Evolutionary conservation across 345 rosid genomes (phyloP).

Genomic region (Excoecaria agallocha): DNA sequence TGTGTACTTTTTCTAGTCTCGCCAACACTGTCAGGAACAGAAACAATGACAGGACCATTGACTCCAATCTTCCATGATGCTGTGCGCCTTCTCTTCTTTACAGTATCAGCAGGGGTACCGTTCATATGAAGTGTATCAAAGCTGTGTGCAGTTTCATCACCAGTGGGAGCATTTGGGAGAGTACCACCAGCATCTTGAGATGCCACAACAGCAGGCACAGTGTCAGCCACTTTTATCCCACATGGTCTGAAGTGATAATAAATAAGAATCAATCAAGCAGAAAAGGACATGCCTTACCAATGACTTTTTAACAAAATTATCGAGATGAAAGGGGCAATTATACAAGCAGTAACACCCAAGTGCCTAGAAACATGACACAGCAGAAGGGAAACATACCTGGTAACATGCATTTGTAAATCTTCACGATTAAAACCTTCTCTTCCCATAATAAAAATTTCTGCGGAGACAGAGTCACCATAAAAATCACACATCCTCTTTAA

Average conservation of each 20-base stretch:
- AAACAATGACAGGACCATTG: constrained; percentile 37
- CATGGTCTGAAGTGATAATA: constrained; percentile 39
- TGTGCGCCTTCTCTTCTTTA: constrained; percentile 75
- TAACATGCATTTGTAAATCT: constrained; percentile 23
- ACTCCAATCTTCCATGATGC: constrained; percentile 40
- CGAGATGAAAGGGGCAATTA: constrained; percentile 3
- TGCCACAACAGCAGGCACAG: constrained; percentile 27
- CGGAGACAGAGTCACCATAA: constrained; percentile 64
- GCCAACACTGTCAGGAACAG: constrained; percentile 28
- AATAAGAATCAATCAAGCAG: constrained; percentile 1
- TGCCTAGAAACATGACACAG: constrained; percentile 8
- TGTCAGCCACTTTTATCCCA: constrained; percentile 45
- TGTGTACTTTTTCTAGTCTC: constrained; percentile 37
- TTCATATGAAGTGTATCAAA: constrained; percentile 38
- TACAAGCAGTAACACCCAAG: constrained; percentile 3
- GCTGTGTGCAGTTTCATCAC: constrained; percentile 18
- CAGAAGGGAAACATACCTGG: constrained; percentile 42
- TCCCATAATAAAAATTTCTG: constrained; percentile 64
- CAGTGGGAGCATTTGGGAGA: constrained; percentile 20
- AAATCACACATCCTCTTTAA: constrained; percentile 78
- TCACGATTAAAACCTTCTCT: constrained; percentile 55
- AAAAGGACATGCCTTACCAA: constrained; percentile 6
- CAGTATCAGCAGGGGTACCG: constrained; percentile 67
- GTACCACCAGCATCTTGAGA: constrained; percentile 32
- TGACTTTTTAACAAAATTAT: not conserved